Percentiles rank a stretch among this genome's conserved stretches.
Conservation (phyloP, 2,329 filamentous ascomycete genomes). For the Rasamsonia emersonii region DNA sequence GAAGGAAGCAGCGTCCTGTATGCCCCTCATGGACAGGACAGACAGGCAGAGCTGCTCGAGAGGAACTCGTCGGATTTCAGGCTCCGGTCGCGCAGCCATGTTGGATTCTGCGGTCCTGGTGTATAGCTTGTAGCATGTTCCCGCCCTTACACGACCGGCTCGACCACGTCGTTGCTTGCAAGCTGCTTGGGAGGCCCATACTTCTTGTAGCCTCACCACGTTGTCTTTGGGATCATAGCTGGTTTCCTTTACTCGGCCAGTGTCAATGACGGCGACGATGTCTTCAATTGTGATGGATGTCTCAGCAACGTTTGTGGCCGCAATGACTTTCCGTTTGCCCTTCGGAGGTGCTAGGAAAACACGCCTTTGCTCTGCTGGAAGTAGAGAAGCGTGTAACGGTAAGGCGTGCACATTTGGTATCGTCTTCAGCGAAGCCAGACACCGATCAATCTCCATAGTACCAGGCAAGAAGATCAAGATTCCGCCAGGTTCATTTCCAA, state of each 20-base stretch:
- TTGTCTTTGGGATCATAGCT: constrained; percentile 87
- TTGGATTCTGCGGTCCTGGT: constrained; percentile 72
- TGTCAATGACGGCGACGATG: constrained; percentile 91
- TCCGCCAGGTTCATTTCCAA: constrained; percentile 66
- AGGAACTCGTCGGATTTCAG: constrained; percentile 86
- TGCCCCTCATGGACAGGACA: constrained; percentile 82
- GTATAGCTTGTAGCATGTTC: constrained; percentile 91
- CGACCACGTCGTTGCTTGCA: constrained; percentile 91
- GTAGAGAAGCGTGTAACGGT: constrained; percentile 83
- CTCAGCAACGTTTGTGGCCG: constrained; percentile 93
- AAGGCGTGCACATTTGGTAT: constrained; percentile 65
- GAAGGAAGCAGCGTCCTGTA: constrained; percentile 71
- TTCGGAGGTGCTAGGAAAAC: constrained; percentile 71
- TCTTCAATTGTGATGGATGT: constrained; percentile 99
- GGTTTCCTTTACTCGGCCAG: constrained; percentile 91
- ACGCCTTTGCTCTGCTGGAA: constrained; percentile 76
- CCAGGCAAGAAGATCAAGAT: constrained; percentile 95
- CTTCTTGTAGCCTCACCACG: constrained; percentile 89
- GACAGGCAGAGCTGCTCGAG: constrained; percentile 91
- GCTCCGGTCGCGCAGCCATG: constrained; percentile 83
- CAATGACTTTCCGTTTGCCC: constrained; percentile 84
- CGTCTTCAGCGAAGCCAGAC: constrained; percentile 59
- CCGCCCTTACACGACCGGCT: constrained; percentile 84
- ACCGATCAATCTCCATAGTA: constrained; percentile 80
- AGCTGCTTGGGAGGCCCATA: constrained; percentile 87